These are phyloP conservation scores for Barnettozyma hawaiiensis DNA, from an alignment of 1,139 yeast genomes.

Conservation along the genomic window DNA sequence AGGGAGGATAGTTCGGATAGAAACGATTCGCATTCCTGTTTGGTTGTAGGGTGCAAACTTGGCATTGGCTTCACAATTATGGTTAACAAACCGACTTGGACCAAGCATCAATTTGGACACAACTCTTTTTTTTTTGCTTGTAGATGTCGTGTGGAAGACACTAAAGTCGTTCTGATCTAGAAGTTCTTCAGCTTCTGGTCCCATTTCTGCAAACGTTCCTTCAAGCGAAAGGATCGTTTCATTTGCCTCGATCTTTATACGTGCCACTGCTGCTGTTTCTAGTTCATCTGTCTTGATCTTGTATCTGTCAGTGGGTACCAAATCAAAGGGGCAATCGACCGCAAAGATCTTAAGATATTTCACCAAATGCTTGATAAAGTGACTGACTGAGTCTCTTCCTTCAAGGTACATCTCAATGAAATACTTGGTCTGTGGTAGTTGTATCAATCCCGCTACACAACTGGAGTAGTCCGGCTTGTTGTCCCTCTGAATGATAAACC, in stretches of 20 bases:
- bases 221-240: conserved; percentile 32
- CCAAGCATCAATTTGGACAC: conserved; percentile 40
- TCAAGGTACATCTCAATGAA: conserved; percentile 27
- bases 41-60: conserved; percentile 30
- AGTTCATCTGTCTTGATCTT: conserved; percentile 21
- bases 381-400: conserved; percentile 18
- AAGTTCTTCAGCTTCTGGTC: conserved; percentile 31
- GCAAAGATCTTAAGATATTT: conserved; percentile 34
- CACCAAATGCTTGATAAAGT: conserved; percentile 34
- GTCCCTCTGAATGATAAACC: conserved; percentile 16
- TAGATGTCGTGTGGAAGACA: conserved; percentile 29
- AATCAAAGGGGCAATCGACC: conserved; percentile 36
- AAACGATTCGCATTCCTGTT: conserved; percentile 30
- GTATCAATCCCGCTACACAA: conserved; percentile 28
- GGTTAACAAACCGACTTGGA: conserved; percentile 44
- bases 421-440: conserved; percentile 26
- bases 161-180: conserved; percentile 35
- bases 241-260: conserved; percentile 29
- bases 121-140: not conserved
- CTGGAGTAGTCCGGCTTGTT: conserved; percentile 13
- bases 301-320: conserved; percentile 40
- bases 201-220: conserved; percentile 36
- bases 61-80: conserved; percentile 40
- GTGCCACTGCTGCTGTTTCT: conserved; percentile 40
- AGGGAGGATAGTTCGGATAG: conserved; percentile 30